A percentile compares a stretch with the other conserved stretches of the same genome.
phyloP scores from a whole-genome alignment of 495 filamentous ascomycete species.

The Venustampulla echinocandica region DNA sequence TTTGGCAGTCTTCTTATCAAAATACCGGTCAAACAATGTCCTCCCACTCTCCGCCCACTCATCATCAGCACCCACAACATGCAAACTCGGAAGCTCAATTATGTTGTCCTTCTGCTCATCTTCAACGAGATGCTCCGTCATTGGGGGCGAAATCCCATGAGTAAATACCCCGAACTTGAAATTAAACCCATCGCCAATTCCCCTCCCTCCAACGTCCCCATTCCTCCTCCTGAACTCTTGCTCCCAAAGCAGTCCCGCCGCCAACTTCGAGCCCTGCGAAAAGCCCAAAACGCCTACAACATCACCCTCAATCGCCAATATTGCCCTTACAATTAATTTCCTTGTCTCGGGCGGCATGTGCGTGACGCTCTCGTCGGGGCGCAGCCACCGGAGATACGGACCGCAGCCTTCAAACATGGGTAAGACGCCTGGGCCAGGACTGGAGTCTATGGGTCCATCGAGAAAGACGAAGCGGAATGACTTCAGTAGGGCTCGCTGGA shows the following conservation, averaged over 20 bases:
- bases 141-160: slow-evolving; percentile 13
- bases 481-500: slow-evolving; percentile 6
- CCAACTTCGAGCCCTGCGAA: slow-evolving; percentile 23
- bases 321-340: neutral
- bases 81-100: slow-evolving; percentile 23
- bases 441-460: slow-evolving; percentile 24
- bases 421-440: slow-evolving; percentile 28
- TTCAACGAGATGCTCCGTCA: neutral
- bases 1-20: slow-evolving; percentile 17
- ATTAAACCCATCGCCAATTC: neutral
- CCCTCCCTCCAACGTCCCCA: too few species aligned
- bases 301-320: slow-evolving; percentile 23
- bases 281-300: slow-evolving; percentile 31
- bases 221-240: slow-evolving; percentile 11
- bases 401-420: slow-evolving; percentile 28
- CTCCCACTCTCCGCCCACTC: slow-evolving; percentile 23
- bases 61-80: slow-evolving; percentile 27
- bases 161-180: slow-evolving; percentile 17
- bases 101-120: slow-evolving; percentile 13
- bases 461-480: slow-evolving; percentile 29
- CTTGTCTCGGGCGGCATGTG: slow-evolving; percentile 7
- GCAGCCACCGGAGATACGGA: slow-evolving; percentile 25
- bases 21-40: slow-evolving; percentile 19
- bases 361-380: neutral
- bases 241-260: slow-evolving; percentile 24